Conservation (phyloP, 2,329 filamentous ascomycete genomes). For the Escovopsis sp. region DNA sequence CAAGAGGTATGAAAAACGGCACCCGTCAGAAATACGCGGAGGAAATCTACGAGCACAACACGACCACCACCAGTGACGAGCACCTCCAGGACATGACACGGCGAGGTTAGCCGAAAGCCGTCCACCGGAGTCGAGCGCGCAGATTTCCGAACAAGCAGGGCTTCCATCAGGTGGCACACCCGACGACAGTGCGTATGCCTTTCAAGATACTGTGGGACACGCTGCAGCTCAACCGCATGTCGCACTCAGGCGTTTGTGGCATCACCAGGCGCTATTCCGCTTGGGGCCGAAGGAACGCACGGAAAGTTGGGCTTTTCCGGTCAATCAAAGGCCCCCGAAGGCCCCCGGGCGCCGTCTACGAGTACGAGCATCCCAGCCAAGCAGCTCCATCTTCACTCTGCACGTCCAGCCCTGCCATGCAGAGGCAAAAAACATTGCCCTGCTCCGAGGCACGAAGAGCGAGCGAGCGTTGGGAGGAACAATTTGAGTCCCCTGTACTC, state of each 20-base stretch:
- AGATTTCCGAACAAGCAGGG: too few species aligned
- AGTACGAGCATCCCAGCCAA: not conserved
- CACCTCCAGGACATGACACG: too few species aligned
- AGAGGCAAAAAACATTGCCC: not conserved
- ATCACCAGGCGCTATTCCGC: not conserved
- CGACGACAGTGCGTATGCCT: not conserved
- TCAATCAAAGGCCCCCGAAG: not conserved
- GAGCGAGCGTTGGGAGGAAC: too few species aligned
- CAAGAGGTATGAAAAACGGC: too few species aligned
- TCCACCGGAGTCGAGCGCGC: too few species aligned
- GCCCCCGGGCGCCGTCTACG: not conserved
- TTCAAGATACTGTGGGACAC: too few species aligned
- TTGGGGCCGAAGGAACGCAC: not conserved
- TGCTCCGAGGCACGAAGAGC: too few species aligned
- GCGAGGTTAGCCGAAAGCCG: too few species aligned
- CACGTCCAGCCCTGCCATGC: not conserved
- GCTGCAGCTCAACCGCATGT: not conserved
- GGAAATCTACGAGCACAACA: too few species aligned
- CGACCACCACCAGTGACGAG: too few species aligned
- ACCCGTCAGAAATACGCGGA: too few species aligned
- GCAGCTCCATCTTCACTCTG: not conserved
- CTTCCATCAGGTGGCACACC: slow-evolving; percentile 2
- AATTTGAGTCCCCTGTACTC: too few species aligned
- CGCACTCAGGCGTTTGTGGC: slow-evolving; percentile 1
- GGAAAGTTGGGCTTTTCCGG: not conserved